Evolutionary conservation across 306 rosid genomes (phyloP).

Genomic region (Ceratonia siliqua): DNA sequence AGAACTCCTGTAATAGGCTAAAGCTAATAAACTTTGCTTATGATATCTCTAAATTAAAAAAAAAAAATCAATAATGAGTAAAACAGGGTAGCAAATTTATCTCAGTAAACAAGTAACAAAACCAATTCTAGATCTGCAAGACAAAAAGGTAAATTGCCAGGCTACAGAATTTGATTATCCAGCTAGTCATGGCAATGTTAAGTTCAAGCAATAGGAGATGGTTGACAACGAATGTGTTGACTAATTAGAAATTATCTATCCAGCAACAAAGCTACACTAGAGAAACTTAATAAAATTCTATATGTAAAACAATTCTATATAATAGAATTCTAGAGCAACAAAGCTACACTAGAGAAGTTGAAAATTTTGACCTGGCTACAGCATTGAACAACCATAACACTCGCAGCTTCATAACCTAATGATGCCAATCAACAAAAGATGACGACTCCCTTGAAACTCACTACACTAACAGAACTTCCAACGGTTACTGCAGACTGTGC

Average conservation of each 20-base stretch:
- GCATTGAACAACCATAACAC: constrained; percentile 34
- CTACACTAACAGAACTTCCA: constrained; percentile 91
- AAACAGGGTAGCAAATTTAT: background rate
- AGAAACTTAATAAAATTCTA: constrained; percentile 31
- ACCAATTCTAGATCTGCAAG: too few relatives aligned
- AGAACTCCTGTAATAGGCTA: too few relatives aligned
- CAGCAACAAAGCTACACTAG: background rate
- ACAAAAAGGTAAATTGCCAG: too few relatives aligned
- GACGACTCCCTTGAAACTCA: constrained; percentile 31
- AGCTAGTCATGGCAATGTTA: background rate
- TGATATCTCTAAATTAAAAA: background rate
- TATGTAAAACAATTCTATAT: background rate
- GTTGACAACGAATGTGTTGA: background rate
- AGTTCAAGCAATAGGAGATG: background rate
- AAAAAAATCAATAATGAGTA: background rate
- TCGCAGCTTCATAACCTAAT: constrained; percentile 37
- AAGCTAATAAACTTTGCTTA: background rate
- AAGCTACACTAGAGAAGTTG: too few relatives aligned
- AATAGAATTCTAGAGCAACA: too few relatives aligned
- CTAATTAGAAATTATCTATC: background rate
- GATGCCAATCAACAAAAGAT: constrained; percentile 34
- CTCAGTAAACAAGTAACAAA: background rate
- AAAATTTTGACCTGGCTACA: constrained; percentile 38
- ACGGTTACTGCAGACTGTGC: constrained; percentile 77
- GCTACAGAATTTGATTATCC: too few relatives aligned